Conservation (phyloP, 176 grass and related monocot genomes). For the Aegilops sharonensis region DNA sequence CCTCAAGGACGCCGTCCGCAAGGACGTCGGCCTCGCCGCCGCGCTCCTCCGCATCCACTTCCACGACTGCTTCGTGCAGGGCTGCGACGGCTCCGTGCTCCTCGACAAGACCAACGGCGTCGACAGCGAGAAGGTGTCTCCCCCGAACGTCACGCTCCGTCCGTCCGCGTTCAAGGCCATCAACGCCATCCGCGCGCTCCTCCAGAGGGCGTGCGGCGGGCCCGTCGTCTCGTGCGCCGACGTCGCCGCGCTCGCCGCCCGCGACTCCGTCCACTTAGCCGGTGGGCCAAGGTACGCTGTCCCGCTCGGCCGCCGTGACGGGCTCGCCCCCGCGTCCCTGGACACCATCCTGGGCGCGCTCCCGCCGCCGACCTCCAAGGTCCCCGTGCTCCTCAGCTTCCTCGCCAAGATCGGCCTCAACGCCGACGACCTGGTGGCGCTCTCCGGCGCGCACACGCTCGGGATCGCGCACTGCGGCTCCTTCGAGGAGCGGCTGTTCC, state of each 20-base stretch:
- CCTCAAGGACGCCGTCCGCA: slow-evolving; percentile 26
- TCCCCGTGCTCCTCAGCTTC: background rate
- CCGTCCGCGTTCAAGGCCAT: slow-evolving; percentile 64
- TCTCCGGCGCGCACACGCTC: slow-evolving; percentile 64
- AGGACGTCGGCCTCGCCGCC: slow-evolving; percentile 56
- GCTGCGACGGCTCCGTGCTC: slow-evolving; percentile 70
- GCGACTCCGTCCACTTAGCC: slow-evolving; percentile 33
- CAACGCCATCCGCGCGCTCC: slow-evolving; percentile 47
- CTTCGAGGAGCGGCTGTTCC: slow-evolving; percentile 37
- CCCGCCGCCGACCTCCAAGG: slow-evolving; percentile 18
- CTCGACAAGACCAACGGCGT: slow-evolving; percentile 20
- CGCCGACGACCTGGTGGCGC: slow-evolving; percentile 43
- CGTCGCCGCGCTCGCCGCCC: slow-evolving; percentile 51
- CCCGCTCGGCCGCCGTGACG: slow-evolving; percentile 47
- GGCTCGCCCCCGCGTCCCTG: background rate
- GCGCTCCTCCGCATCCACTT: slow-evolving; percentile 80
- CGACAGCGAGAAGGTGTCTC: slow-evolving; percentile 40
- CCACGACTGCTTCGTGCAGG: slow-evolving; percentile 94
- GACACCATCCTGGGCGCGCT: background rate
- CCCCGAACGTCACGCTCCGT: slow-evolving; percentile 48
- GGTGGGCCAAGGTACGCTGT: slow-evolving; percentile 46
- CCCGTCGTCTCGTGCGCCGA: slow-evolving; percentile 80
- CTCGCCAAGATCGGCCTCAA: slow-evolving; percentile 40
- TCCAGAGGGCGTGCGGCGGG: slow-evolving; percentile 46
- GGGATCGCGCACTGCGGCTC: slow-evolving; percentile 54